Evolutionary conservation across 129 eudicot genomes (phyloP).

Genomic region (Oenanthe sinensis): DNA sequence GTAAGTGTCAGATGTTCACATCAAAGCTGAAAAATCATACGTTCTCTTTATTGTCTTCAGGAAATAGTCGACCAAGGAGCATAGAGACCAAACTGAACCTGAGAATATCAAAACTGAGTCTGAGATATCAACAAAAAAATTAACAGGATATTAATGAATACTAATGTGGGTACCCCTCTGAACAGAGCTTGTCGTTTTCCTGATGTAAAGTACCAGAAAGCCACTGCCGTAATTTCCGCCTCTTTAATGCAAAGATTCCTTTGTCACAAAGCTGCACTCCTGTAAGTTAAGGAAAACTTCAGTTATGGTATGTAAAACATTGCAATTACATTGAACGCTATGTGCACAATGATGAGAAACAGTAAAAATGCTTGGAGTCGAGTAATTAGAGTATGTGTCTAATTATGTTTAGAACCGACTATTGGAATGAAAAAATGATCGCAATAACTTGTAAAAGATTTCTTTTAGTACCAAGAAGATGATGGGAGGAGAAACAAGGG

Average conservation of each 20-base stretch:
- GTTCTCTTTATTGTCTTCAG: slow-evolving; percentile 29
- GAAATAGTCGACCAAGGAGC: slow-evolving; percentile 63
- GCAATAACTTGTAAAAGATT: background rate
- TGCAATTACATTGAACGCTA: background rate
- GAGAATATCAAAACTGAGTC: slow-evolving; percentile 18
- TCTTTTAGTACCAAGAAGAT: background rate
- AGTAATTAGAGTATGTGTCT: background rate
- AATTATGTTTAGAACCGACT: background rate
- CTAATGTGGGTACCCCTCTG: slow-evolving; percentile 42
- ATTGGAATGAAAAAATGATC: background rate
- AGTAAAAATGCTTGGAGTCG: background rate
- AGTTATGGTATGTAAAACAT: background rate
- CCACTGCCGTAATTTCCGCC: slow-evolving; percentile 47
- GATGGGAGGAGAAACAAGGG: background rate
- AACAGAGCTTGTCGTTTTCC: slow-evolving; percentile 32
- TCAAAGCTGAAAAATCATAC: slow-evolving; percentile 35
- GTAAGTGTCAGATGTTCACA: background rate
- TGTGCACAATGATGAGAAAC: background rate
- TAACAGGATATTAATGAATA: slow-evolving; percentile 5
- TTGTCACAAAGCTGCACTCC: slow-evolving; percentile 29
- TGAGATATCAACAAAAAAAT: slow-evolving; percentile 1
- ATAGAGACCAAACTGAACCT: slow-evolving; percentile 62
- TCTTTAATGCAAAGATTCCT: slow-evolving; percentile 51
- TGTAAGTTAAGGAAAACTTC: slow-evolving; percentile 14
- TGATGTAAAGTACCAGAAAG: slow-evolving; percentile 37